A percentile compares a stretch with the other conserved stretches of the same genome.
Conservation (phyloP, 2,329 filamentous ascomycete species). For the Neodidymelliopsis sp. region DNA sequence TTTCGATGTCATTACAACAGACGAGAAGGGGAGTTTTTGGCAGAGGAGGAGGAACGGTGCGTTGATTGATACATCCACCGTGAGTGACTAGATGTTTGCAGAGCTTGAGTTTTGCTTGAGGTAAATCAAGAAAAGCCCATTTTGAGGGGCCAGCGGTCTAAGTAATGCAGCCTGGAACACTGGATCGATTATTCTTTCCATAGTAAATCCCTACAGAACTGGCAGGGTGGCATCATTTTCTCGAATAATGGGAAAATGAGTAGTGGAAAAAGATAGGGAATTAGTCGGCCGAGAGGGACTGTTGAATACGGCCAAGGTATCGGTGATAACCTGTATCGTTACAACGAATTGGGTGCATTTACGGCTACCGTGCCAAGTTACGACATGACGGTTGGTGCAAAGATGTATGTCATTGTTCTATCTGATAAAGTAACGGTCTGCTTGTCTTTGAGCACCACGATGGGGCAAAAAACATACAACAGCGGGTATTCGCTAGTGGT, state of each 20-base stretch:
- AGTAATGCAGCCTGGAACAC: conserved; percentile 2
- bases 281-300: conserved; percentile 3
- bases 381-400: neutral
- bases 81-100: conserved; percentile 6
- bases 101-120: neutral
- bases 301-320: conserved; percentile 7
- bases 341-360: no score
- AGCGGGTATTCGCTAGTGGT: conserved; percentile 5
- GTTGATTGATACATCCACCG: conserved; percentile 9
- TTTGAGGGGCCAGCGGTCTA: conserved; percentile 1
- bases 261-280: conserved; percentile 6
- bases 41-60: conserved; percentile 7
- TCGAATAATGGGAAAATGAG: conserved; percentile 1
- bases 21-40: conserved; percentile 5
- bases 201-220: conserved; percentile 6
- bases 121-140: conserved; percentile 1
- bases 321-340: conserved; percentile 7
- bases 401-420: neutral
- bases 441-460: neutral
- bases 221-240: conserved; percentile 4
- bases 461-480: no score
- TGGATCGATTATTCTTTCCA: conserved; percentile 1
- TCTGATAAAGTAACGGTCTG: neutral
- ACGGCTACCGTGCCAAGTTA: neutral
- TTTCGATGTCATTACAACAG: conserved; percentile 8